phyloP scores from a whole-genome alignment of 202 grass and related monocot genomes.

The Panicum virgatum region DNA sequence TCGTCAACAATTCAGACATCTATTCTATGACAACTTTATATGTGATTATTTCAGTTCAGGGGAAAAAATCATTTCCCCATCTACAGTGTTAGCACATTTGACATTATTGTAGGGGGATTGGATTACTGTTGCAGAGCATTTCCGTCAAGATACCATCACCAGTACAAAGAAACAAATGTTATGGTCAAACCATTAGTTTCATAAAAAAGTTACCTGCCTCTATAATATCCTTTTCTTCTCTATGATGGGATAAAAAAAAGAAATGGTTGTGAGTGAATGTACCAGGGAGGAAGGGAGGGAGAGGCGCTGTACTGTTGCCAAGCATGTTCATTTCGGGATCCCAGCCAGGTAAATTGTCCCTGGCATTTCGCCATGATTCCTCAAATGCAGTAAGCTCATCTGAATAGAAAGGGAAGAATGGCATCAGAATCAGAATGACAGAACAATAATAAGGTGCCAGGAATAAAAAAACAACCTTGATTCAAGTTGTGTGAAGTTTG shows the following conservation, averaged over 20 bases:
- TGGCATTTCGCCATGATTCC: conserved; percentile 61
- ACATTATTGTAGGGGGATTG: not conserved
- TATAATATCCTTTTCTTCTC: not conserved
- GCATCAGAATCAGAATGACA: conserved; percentile 7
- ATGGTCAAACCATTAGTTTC: not conserved
- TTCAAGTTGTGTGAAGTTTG: conserved; percentile 65
- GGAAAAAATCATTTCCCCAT: not conserved
- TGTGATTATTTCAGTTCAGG: not conserved
- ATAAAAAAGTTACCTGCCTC: not conserved
- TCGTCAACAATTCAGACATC: not conserved
- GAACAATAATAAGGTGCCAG: not conserved
- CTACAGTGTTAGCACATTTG: not conserved
- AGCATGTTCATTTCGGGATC: conserved; percentile 42
- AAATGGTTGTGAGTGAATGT: not conserved
- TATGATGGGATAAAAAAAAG: not conserved
- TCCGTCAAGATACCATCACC: not conserved
- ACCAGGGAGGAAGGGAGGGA: not conserved
- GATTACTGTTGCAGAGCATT: not conserved
- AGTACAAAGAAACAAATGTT: not conserved
- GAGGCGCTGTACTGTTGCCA: conserved; percentile 35
- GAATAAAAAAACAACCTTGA: conserved; percentile 43
- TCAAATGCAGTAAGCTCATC: conserved; percentile 62
- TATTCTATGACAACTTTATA: not conserved
- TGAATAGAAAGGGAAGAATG: conserved; percentile 18
- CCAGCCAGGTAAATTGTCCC: conserved; percentile 43